A percentile compares a stretch with the other conserved stretches of the same genome.
phyloP scores from a whole-genome alignment of 768 basidiomycete species.

The Tubosaeta sp. region DNA sequence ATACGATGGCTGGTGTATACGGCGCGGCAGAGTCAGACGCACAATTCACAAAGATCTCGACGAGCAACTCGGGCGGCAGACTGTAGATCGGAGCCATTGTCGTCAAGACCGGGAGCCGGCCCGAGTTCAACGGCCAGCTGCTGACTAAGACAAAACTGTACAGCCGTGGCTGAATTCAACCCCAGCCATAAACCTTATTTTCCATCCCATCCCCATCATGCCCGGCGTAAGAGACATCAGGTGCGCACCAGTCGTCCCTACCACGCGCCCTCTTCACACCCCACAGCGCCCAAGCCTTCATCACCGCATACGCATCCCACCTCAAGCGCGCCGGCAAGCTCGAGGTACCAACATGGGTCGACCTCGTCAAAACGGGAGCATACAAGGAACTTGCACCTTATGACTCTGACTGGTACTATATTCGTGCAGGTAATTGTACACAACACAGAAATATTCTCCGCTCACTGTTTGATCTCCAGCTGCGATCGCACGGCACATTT shows the following conservation, averaged over 20 bases:
- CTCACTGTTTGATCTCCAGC: constrained; percentile 42
- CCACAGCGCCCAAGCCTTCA: constrained; percentile 87
- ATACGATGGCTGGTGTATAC: constrained; percentile 46
- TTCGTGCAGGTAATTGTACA: constrained; percentile 81
- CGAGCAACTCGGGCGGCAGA: constrained; percentile 60
- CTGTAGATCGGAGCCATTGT: constrained; percentile 15
- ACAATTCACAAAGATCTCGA: constrained; percentile 48
- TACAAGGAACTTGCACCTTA: constrained; percentile 99
- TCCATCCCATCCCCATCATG: constrained; percentile 51
- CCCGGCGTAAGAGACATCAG: constrained; percentile 82
- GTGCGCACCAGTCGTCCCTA: constrained; percentile 31
- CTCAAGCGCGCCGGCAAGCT: constrained; percentile 98
- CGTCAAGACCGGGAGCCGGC: background rate
- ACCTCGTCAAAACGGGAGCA: constrained; percentile 96
- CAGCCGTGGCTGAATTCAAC: constrained; percentile 36
- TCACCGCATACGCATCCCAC: constrained; percentile 90
- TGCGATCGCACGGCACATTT: constrained; percentile 97
- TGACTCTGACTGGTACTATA: constrained; percentile 99
- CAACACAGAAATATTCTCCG: background rate
- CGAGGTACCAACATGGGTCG: constrained; percentile 98
- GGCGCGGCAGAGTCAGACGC: constrained; percentile 39
- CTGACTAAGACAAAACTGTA: constrained; percentile 44
- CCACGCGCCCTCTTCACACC: background rate
- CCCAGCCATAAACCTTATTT: constrained; percentile 33
- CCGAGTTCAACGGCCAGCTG: background rate